Evolutionary conservation across 192 early-diverging fungal species (phyloP).

Genomic region (Coemansia sp.): DNA sequence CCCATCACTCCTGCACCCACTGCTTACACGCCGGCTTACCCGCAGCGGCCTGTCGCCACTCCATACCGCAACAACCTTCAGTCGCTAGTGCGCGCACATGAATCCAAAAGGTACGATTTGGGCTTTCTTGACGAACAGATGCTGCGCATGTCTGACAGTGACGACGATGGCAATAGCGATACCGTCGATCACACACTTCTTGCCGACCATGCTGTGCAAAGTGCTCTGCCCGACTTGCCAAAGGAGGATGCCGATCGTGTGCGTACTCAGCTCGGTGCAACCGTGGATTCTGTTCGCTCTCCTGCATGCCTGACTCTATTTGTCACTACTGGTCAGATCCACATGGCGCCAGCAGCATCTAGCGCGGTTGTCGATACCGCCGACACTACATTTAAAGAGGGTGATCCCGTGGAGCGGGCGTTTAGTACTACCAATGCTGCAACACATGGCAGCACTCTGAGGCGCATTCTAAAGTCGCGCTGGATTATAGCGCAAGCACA

Average conservation of each 20-base stretch:
- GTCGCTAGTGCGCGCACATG: constrained; percentile 29
- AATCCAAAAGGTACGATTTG: constrained; percentile 27
- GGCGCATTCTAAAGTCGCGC: constrained; percentile 7
- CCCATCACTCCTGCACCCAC: background rate
- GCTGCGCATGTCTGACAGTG: background rate
- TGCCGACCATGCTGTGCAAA: constrained; percentile 1
- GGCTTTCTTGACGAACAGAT: constrained; percentile 34
- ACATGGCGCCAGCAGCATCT: background rate
- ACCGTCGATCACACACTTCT: background rate
- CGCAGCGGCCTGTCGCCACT: background rate
- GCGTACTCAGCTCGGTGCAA: constrained; percentile 6
- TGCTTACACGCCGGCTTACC: background rate
- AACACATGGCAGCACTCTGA: constrained; percentile 4
- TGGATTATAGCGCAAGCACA: constrained; percentile 17
- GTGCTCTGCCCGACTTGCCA: background rate
- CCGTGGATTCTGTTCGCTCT: background rate
- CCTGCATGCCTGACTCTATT: constrained; percentile 16
- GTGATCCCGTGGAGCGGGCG: constrained; percentile 19
- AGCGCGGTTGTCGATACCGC: background rate
- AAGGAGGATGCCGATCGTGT: constrained; percentile 11
- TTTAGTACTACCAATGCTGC: constrained; percentile 1
- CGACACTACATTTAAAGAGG: background rate
- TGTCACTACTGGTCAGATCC: background rate
- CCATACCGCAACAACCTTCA: constrained; percentile 41
- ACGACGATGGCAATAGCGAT: constrained; percentile 10